A percentile compares a stretch with the other conserved stretches of the same genome.
These are phyloP conservation scores for Grammothele lineata DNA, from an alignment of 768 basidiomycete species.

Conservation along the genomic window DNA sequence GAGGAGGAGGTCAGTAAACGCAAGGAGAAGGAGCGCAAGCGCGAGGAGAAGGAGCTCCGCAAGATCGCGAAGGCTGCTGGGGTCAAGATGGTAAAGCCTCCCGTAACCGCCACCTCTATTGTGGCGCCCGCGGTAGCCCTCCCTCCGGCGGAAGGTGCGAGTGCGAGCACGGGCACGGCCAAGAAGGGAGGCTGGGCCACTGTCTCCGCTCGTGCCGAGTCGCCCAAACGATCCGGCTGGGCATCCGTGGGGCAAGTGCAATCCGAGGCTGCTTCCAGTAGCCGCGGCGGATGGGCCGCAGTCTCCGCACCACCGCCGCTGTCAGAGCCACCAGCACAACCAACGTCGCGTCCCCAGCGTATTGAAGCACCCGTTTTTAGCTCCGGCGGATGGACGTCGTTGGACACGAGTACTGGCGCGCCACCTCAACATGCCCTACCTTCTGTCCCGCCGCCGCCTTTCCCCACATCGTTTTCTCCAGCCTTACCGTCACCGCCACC, in stretches of 20 bases:
- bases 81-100: slow-evolving; percentile 53
- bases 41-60: slow-evolving; percentile 81
- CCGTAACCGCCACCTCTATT: slow-evolving; percentile 10
- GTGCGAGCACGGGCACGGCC: slow-evolving; percentile 14
- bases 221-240: slow-evolving; percentile 46
- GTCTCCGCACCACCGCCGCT: slow-evolving; percentile 19
- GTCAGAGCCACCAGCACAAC: no score
- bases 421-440: no score
- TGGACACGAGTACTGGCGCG: slow-evolving; percentile 44
- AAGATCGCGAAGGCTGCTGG: slow-evolving; percentile 83
- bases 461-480: no score
- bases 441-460: no score
- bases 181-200: slow-evolving; percentile 52
- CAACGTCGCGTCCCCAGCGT: no score
- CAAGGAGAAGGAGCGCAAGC: slow-evolving; percentile 81
- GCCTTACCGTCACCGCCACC: no score
- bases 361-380: slow-evolving; percentile 45
- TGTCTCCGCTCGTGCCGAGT: slow-evolving; percentile 11
- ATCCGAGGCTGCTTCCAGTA: neutral
- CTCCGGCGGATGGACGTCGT: slow-evolving; percentile 62
- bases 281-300: slow-evolving; percentile 14
- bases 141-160: slow-evolving; percentile 9
- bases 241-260: slow-evolving; percentile 33
- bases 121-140: slow-evolving; percentile 14
- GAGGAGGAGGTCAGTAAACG: slow-evolving; percentile 68